phyloP scores from a whole-genome alignment of 371 early-diverging fungal genomes.

The Fennellomyces sp. region DNA sequence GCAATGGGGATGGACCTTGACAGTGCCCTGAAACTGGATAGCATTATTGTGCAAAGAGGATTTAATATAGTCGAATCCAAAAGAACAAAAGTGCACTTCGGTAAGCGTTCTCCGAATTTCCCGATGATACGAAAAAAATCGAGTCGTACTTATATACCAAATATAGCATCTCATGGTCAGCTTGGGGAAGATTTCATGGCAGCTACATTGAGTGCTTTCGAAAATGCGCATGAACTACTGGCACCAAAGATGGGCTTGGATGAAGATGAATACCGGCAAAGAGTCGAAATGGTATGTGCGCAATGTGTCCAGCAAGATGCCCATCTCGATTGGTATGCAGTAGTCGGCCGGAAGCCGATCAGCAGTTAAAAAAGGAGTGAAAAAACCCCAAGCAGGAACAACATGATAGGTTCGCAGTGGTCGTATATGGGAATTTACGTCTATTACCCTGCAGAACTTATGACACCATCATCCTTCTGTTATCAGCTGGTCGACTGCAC shows the following conservation, averaged over 20 bases:
- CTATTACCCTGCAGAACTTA: background rate
- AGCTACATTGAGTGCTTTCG: constrained; percentile 23
- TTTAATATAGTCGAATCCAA: constrained; percentile 28
- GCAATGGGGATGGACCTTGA: constrained; percentile 23
- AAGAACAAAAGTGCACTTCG: constrained; percentile 27
- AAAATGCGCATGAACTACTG: constrained; percentile 11
- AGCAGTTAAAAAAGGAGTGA: background rate
- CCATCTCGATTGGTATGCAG: constrained; percentile 28
- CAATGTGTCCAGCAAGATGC: constrained; percentile 39
- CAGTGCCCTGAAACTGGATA: constrained; percentile 21
- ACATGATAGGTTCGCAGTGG: background rate
- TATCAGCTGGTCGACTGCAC: too few relatives aligned
- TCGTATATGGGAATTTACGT: background rate
- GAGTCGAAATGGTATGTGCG: constrained; percentile 42
- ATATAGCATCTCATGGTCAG: constrained; percentile 28
- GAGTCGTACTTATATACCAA: too few relatives aligned
- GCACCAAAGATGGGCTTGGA: constrained; percentile 32
- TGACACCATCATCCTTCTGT: background rate
- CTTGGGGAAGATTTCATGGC: constrained; percentile 29
- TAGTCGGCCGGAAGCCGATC: constrained; percentile 11
- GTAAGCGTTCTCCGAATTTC: constrained; percentile 14
- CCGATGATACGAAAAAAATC: background rate
- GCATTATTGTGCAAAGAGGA: constrained; percentile 18
- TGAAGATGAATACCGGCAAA: constrained; percentile 37
- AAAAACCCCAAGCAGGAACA: background rate